phyloP scores from a whole-genome alignment of 257 asterid species.

The Ligustrum vulgare region DNA sequence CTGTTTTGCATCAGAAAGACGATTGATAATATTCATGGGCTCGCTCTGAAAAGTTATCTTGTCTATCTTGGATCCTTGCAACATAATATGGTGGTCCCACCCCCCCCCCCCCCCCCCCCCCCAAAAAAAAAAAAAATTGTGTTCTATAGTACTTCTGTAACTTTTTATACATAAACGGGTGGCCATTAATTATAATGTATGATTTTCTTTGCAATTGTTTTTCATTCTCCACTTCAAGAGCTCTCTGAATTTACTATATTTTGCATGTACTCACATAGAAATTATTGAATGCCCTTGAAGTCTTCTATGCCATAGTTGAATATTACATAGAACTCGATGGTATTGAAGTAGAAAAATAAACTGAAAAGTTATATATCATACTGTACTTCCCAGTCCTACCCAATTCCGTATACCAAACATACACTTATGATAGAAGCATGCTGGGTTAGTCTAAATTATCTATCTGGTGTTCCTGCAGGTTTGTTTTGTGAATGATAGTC shows the following conservation, averaged over 20 bases:
- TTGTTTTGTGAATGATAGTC: constrained; percentile 65
- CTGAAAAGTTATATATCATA: not conserved
- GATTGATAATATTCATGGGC: constrained; percentile 66
- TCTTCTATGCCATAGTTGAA: not conserved
- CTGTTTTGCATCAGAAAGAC: constrained; percentile 87
- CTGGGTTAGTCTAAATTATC: constrained; percentile 45
- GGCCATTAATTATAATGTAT: constrained; percentile 27
- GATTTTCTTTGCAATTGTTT: constrained; percentile 17
- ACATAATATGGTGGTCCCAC: constrained; percentile 30
- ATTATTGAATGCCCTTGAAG: constrained; percentile 13
- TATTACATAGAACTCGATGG: not conserved
- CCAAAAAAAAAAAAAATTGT: not conserved
- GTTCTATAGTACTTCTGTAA: constrained; percentile 35
- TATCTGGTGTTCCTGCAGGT: constrained; percentile 87
- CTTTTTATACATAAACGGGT: constrained; percentile 19
- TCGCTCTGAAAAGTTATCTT: constrained; percentile 39
- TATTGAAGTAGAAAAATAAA: not conserved
- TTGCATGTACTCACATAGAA: not conserved
- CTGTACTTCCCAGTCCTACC: not conserved
- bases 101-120: not conserved
- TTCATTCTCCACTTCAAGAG: not conserved
- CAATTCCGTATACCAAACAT: not conserved
- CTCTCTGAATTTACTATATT: constrained; percentile 4
- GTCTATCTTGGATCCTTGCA: constrained; percentile 37
- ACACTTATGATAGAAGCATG: not conserved